These are phyloP conservation scores for Chloromonas sp. DNA, from an alignment of 163 green algal genomes.

Conservation along the genomic window DNA sequence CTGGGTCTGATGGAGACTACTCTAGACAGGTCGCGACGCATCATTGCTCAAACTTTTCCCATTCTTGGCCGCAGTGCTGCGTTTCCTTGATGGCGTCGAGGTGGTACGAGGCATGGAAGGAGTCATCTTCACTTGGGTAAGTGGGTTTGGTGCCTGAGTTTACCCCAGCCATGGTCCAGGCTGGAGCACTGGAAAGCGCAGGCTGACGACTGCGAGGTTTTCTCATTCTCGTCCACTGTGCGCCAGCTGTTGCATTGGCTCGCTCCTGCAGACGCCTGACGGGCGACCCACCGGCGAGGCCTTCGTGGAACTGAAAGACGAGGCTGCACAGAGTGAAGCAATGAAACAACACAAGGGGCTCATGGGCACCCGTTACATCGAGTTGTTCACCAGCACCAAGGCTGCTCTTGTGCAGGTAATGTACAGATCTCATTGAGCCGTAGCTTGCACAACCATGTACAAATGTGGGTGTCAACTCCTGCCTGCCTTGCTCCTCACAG, in stretches of 20 bases:
- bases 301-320: slow-evolving; percentile 71
- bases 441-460: neutral
- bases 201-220: no score
- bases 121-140: slow-evolving; percentile 52
- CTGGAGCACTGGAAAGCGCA: no score
- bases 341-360: slow-evolving; percentile 74
- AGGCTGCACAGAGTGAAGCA: slow-evolving; percentile 61
- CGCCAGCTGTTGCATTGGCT: no score
- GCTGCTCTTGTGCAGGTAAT: slow-evolving; percentile 56
- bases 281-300: slow-evolving; percentile 81
- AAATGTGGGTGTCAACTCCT: no score
- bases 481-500: neutral
- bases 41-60: no score
- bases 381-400: slow-evolving; percentile 81
- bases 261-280: slow-evolving; percentile 30
- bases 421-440: neutral
- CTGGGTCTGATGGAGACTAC: no score
- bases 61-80: slow-evolving; percentile 16
- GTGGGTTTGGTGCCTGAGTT: neutral
- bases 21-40: no score
- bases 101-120: slow-evolving; percentile 50
- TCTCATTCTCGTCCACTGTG: no score
- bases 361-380: slow-evolving; percentile 84
- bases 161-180: neutral
- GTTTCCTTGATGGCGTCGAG: slow-evolving; percentile 61